Evolutionary conservation across 2,329 filamentous ascomycete genomes (phyloP).

Genomic region (Colletotrichum simmondsii): DNA sequence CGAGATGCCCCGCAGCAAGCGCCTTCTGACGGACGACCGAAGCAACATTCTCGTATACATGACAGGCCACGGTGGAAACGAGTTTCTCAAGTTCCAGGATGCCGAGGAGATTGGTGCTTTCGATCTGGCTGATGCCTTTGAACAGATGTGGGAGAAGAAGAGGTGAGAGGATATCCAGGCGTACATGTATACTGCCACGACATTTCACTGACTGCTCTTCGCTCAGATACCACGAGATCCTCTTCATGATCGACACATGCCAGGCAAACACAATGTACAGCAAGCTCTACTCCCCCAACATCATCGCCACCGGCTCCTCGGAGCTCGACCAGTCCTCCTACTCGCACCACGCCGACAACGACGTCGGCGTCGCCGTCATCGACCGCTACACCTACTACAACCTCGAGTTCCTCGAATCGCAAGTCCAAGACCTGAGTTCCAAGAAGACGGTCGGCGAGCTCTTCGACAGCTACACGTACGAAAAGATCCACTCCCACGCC

Average conservation of each 20-base stretch:
- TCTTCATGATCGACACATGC: conserved; percentile 99
- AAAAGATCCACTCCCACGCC: conserved; percentile 93
- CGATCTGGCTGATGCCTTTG: conserved; percentile 95
- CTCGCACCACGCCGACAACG: conserved; percentile 97
- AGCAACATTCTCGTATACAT: conserved; percentile 99
- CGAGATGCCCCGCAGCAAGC: conserved; percentile 94
- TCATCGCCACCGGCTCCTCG: conserved; percentile 96
- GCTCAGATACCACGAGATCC: conserved; percentile 87
- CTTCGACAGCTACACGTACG: conserved; percentile 95
- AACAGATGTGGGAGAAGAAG: conserved; percentile 99
- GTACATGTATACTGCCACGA: neutral
- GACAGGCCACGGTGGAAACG: conserved; percentile 97
- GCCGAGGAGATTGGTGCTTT: conserved; percentile 97
- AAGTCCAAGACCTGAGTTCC: conserved; percentile 85
- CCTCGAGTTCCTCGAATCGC: conserved; percentile 92
- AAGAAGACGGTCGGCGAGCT: conserved; percentile 93
- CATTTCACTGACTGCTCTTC: neutral
- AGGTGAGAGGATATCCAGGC: conserved; percentile 61
- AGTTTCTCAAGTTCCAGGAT: conserved; percentile 98
- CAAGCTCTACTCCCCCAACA: conserved; percentile 97
- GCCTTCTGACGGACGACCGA: conserved; percentile 91
- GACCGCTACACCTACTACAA: conserved; percentile 99
- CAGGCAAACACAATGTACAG: conserved; percentile 99
- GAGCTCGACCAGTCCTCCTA: conserved; percentile 97
- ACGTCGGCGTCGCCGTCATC: conserved; percentile 97